These are phyloP conservation scores for Croton setiger DNA, from an alignment of 441 rosid genomes.

Conservation along the genomic window DNA sequence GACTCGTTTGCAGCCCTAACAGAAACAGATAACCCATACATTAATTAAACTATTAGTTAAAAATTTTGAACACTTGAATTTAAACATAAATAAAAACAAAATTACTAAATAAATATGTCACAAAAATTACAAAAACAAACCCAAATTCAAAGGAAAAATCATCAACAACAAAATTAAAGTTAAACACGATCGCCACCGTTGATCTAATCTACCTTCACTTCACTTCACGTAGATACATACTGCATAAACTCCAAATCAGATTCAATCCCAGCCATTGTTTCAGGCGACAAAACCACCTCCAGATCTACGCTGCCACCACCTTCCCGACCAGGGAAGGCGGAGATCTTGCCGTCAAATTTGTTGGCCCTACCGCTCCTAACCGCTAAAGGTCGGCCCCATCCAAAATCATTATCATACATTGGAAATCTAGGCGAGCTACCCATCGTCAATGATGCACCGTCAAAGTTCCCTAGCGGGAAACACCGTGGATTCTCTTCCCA, in stretches of 20 bases:
- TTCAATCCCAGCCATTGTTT: slow-evolving; percentile 63
- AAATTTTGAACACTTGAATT: too few relatives aligned
- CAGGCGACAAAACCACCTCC: slow-evolving; percentile 80
- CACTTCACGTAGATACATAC: slow-evolving; percentile 38
- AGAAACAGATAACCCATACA: too few relatives aligned
- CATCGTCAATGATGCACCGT: slow-evolving; percentile 94
- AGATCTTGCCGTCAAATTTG: slow-evolving; percentile 92
- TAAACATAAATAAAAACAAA: background rate
- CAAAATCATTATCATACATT: slow-evolving; percentile 87
- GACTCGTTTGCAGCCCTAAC: too few relatives aligned
- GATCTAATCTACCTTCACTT: too few relatives aligned
- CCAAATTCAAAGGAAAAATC: background rate
- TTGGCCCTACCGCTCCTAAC: slow-evolving; percentile 87
- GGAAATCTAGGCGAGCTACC: slow-evolving; percentile 98
- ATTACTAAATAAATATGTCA: background rate
- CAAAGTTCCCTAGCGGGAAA: slow-evolving; percentile 82
- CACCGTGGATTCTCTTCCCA: slow-evolving; percentile 81
- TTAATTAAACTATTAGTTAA: too few relatives aligned
- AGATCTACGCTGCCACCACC: slow-evolving; percentile 84
- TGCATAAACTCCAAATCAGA: slow-evolving; percentile 81
- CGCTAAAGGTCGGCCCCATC: slow-evolving; percentile 92
- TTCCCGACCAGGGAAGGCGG: slow-evolving; percentile 86
- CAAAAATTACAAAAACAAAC: background rate
- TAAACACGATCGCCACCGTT: too few relatives aligned
- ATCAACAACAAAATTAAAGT: background rate